phyloP scores from a whole-genome alignment of 331 rosid genomes.

The Quercus tomentella region DNA sequence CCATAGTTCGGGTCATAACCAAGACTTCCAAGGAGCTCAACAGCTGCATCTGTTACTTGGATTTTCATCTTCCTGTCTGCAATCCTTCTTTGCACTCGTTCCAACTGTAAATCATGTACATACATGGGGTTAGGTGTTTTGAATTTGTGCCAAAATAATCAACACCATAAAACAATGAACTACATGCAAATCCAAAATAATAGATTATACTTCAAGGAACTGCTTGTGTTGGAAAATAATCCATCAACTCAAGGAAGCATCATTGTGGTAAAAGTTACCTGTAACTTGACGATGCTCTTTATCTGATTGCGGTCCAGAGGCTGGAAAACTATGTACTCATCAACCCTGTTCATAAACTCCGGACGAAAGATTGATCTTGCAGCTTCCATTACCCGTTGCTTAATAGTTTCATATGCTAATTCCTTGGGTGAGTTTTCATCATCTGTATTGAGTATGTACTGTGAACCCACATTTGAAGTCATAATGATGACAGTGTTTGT shows the following conservation, averaged over 20 bases:
- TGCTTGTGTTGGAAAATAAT: not conserved
- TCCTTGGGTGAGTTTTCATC: slow-evolving; percentile 59
- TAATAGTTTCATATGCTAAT: slow-evolving; percentile 65
- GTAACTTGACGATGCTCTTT: slow-evolving; percentile 71
- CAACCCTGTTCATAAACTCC: slow-evolving; percentile 94
- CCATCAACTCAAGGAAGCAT: not conserved
- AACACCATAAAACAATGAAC: not conserved
- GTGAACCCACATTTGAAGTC: slow-evolving; percentile 98
- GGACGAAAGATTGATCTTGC: slow-evolving; percentile 92
- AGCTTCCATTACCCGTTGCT: slow-evolving; percentile 87
- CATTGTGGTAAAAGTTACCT: slow-evolving; percentile 43
- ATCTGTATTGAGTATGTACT: slow-evolving; percentile 75
- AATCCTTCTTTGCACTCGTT: slow-evolving; percentile 82
- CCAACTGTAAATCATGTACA: slow-evolving; percentile 46
- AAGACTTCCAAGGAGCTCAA: slow-evolving; percentile 81
- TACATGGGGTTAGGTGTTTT: not conserved
- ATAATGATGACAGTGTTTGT: slow-evolving; percentile 89
- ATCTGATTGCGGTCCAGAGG: slow-evolving; percentile 88
- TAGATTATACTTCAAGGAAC: not conserved
- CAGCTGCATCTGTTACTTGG: slow-evolving; percentile 70
- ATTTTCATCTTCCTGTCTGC: slow-evolving; percentile 85
- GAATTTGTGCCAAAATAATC: not conserved
- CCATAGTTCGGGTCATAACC: slow-evolving; percentile 96
- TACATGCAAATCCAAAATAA: not conserved
- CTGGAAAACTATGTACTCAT: slow-evolving; percentile 94